Evolutionary conservation across 139 green algal genomes (phyloP), one percentile per base, ranked within the genome.

Genomic region (Coelastrella sp.): DNA sequence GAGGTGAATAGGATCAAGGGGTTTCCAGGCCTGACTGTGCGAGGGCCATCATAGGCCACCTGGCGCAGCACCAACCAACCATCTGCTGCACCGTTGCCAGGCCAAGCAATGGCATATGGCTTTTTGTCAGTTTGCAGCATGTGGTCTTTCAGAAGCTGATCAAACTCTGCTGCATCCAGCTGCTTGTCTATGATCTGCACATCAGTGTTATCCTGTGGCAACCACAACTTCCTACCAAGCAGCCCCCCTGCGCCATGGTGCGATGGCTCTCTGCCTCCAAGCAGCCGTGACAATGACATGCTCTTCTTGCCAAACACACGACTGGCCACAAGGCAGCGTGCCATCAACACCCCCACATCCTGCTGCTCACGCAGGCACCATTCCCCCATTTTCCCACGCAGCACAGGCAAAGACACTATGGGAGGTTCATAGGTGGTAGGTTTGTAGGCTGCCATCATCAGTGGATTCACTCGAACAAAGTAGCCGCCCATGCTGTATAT

Each of bases 401-500:
- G 53, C 53, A 63, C 25, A 63, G 53, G 53, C 53, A 63, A 63
- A 63, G 53, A 30, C 53, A 63, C 53, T 17, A 63, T 17, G 13
- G 53, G 15, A 63, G 53, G 15, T 63, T 30, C 13, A 17, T 30
- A 11, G 13, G 13, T 63, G n/a, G 13, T 17, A 63, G 53, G 53
- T 63, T 11, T 11, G 53, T 30, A 63, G n/a, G 53, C 53, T 63
- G 53, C 53, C 53, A 63, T 30, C 13, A 63, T 17, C n/a, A 63
- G 53, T 63, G 53, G 53, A 30, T 30, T 63, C 53, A 63, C 53
- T 63, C 53, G 53, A 63, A 63, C 53, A 63, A 63, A 63, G 53
- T 63, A 63, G 13, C n/a, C 13, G n/a, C 17, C 11, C 25, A 17
- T 11, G 53, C 13, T 11, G 13, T 63, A 17, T 30, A 11, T 17